Percentiles rank a stretch among this genome's conserved stretches.
Conservation (phyloP, 2,329 filamentous ascomycete species). For the Penicillium sp. region DNA sequence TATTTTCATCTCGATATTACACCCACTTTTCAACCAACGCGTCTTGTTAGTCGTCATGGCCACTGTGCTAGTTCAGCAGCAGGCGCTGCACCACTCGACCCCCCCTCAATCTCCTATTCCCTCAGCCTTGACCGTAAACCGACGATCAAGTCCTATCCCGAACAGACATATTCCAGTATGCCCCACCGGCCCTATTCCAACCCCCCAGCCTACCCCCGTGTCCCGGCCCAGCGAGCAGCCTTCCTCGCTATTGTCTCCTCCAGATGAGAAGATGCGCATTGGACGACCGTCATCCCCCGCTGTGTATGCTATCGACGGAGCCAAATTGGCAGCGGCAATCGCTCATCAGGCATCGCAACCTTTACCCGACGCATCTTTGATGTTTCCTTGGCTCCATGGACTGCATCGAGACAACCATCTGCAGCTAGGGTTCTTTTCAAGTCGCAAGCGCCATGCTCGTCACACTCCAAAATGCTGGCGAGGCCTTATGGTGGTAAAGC, state of each 20-base stretch:
- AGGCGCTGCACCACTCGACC: constrained; percentile 48
- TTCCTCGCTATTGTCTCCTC: constrained; percentile 72
- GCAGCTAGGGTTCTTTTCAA: constrained; percentile 85
- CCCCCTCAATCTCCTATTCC: constrained; percentile 46
- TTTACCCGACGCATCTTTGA: constrained; percentile 75
- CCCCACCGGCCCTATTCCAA: constrained; percentile 68
- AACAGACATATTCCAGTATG: constrained; percentile 92
- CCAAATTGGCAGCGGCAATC: constrained; percentile 67
- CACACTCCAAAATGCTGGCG: constrained; percentile 74
- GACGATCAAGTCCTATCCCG: constrained; percentile 64
- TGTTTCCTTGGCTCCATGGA: constrained; percentile 96
- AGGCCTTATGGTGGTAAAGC: constrained; percentile 81
- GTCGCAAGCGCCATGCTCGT: constrained; percentile 67
- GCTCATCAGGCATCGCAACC: constrained; percentile 75
- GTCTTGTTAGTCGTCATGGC: constrained; percentile 36
- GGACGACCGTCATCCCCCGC: constrained; percentile 51
- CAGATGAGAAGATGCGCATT: constrained; percentile 59
- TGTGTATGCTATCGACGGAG: constrained; percentile 71
- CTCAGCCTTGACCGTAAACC: constrained; percentile 57
- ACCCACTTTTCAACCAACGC: not conserved
- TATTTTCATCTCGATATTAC: not conserved
- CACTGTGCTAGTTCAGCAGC: constrained; percentile 49
- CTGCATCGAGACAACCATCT: constrained; percentile 84
- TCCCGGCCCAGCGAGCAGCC: constrained; percentile 44
- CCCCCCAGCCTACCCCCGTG: constrained; percentile 56